phyloP scores from a whole-genome alignment of 148 eudicot species.

The Vaccinium darrowii region DNA sequence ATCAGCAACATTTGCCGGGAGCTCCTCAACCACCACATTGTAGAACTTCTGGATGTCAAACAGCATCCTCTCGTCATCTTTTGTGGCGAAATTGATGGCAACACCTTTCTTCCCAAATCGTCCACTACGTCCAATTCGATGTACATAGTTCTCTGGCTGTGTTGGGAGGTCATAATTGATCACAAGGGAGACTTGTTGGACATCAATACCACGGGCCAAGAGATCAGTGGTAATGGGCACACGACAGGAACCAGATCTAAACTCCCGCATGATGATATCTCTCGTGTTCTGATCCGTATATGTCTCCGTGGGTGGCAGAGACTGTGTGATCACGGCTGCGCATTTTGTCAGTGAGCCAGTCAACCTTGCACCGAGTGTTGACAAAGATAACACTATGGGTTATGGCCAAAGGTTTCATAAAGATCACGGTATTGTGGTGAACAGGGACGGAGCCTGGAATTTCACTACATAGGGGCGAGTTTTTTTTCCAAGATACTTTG shows the following conservation, averaged over 20 bases:
- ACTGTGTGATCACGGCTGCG: constrained; percentile 80
- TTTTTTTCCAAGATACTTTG: too few relatives aligned
- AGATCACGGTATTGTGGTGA: too few relatives aligned
- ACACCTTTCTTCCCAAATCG: constrained; percentile 83
- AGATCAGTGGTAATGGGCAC: constrained; percentile 77
- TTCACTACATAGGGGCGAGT: too few relatives aligned
- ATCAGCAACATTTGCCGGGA: constrained; percentile 75
- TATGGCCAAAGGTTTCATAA: constrained; percentile 68
- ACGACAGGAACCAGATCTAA: constrained; percentile 74
- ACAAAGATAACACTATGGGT: constrained; percentile 78
- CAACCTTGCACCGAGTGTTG: constrained; percentile 74
- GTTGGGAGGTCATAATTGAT: constrained; percentile 76
- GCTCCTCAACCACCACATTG: constrained; percentile 65
- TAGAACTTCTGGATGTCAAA: constrained; percentile 72
- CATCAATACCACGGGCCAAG: constrained; percentile 81
- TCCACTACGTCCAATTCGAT: constrained; percentile 76
- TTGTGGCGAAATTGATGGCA: constrained; percentile 70
- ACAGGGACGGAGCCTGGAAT: too few relatives aligned
- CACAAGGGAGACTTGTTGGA: constrained; percentile 76
- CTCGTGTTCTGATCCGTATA: constrained; percentile 80
- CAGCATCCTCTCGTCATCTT: constrained; percentile 68
- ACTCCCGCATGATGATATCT: constrained; percentile 74
- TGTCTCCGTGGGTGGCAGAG: constrained; percentile 81
- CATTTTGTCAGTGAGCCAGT: constrained; percentile 82
- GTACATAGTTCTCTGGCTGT: constrained; percentile 77